Percentiles rank a stretch among this genome's conserved stretches.
Conservation (phyloP, 2,329 filamentous ascomycete species). For the Paecilomyces formosus region DNA sequence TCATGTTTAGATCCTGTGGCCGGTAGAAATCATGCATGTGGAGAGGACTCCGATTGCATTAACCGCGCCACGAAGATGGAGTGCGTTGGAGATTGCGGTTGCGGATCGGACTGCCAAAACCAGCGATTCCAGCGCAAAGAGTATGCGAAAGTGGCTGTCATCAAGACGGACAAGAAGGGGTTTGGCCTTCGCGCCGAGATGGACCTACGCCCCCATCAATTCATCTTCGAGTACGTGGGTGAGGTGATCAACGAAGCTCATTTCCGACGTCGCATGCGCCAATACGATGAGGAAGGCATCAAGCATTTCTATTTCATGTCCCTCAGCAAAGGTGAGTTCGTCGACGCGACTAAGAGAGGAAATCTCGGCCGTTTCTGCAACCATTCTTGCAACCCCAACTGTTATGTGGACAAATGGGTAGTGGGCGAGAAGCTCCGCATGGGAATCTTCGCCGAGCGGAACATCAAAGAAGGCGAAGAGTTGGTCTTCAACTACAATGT, state of each 20-base stretch:
- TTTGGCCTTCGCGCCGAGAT: constrained; percentile 80
- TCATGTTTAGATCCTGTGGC: constrained; percentile 41
- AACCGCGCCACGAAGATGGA: constrained; percentile 98
- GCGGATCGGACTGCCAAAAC: constrained; percentile 82
- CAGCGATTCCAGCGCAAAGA: constrained; percentile 87
- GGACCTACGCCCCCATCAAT: constrained; percentile 73
- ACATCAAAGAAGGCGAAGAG: constrained; percentile 82
- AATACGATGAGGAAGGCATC: constrained; percentile 94
- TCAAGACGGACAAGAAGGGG: constrained; percentile 97
- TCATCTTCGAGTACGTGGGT: constrained; percentile 97
- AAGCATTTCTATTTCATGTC: constrained; percentile 99
- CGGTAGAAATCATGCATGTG: constrained; percentile 71
- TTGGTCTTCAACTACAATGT: constrained; percentile 99
- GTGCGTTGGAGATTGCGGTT: constrained; percentile 80
- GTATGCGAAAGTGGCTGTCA: constrained; percentile 86
- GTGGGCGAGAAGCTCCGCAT: constrained; percentile 95
- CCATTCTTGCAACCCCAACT: constrained; percentile 97
- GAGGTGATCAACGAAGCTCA: constrained; percentile 92
- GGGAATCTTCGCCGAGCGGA: constrained; percentile 91
- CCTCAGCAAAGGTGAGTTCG: constrained; percentile 89
- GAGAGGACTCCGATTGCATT: constrained; percentile 95
- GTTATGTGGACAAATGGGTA: constrained; percentile 99
- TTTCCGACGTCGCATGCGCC: constrained; percentile 81
- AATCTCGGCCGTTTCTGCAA: constrained; percentile 98
- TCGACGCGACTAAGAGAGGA: constrained; percentile 94